Conservation (phyloP, 768 basidiomycete genomes). For the Boletus reticulatus region DNA sequence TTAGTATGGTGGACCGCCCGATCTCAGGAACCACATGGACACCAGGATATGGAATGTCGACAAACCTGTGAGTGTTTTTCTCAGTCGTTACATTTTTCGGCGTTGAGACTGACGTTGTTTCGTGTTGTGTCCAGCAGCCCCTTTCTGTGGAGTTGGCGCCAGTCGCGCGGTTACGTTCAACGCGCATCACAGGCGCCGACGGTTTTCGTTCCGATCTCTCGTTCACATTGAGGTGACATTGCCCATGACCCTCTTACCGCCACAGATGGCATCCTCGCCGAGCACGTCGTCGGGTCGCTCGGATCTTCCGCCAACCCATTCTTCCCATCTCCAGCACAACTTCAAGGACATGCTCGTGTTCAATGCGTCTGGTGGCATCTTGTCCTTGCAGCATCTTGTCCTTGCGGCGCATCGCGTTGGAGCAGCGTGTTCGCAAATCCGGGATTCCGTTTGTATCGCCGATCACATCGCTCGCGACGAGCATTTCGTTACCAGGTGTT, state of each 20-base stretch:
- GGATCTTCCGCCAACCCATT: constrained; percentile 28
- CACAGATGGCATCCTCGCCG: constrained; percentile 23
- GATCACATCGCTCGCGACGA: constrained; percentile 43
- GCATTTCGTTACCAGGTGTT: constrained; percentile 59
- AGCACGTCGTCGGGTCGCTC: constrained; percentile 30
- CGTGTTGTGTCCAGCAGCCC: constrained; percentile 39
- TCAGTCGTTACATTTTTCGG: neutral
- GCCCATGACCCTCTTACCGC: constrained; percentile 40
- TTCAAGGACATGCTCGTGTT: constrained; percentile 70
- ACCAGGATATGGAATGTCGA: constrained; percentile 54
- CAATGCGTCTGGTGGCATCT: constrained; percentile 53
- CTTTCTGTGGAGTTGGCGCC: constrained; percentile 54
- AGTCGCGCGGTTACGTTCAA: constrained; percentile 51
- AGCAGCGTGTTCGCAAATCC: constrained; percentile 29
- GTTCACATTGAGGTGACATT: constrained; percentile 49
- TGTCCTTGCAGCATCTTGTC: too few species aligned
- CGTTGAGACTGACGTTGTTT: neutral
- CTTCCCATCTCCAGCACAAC: constrained; percentile 38
- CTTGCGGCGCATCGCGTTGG: constrained; percentile 51
- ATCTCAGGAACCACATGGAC: constrained; percentile 58
- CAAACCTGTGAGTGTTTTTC: constrained; percentile 39
- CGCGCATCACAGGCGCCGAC: constrained; percentile 28
- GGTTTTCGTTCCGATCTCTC: constrained; percentile 42
- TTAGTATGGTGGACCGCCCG: constrained; percentile 69
- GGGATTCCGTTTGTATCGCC: constrained; percentile 25